phyloP scores from a whole-genome alignment of 257 asterid species.

The Petunia axillaris region DNA sequence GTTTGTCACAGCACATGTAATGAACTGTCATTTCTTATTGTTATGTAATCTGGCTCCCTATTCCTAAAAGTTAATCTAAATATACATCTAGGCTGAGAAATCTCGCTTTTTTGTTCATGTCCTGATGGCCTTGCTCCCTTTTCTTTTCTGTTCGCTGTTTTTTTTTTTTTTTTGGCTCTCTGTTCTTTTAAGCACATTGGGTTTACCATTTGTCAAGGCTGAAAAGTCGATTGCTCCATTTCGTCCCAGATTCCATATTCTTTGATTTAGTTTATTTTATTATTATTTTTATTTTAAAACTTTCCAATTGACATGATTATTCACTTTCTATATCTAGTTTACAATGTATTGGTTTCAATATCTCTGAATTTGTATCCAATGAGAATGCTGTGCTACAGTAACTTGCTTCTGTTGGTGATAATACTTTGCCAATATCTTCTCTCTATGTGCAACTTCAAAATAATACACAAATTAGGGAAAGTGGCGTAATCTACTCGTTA shows the following conservation, averaged over 20 bases:
- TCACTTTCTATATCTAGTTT: not conserved
- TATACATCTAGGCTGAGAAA: not conserved
- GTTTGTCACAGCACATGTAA: not conserved
- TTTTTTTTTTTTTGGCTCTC: too few relatives aligned
- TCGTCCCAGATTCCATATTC: not conserved
- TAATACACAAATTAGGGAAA: not conserved
- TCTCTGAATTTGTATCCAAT: not conserved
- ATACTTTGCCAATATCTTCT: not conserved
- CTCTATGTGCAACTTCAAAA: not conserved
- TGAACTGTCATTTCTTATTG: not conserved
- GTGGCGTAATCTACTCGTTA: too few relatives aligned
- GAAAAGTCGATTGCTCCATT: not conserved
- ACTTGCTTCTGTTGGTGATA: not conserved
- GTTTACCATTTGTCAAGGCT: not conserved
- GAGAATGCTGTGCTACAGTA: not conserved
- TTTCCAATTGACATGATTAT: not conserved
- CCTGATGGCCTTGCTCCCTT: too few relatives aligned
- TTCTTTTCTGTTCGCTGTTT: too few relatives aligned
- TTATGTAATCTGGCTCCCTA: not conserved
- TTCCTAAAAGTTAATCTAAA: not conserved
- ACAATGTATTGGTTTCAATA: conserved; percentile 3
- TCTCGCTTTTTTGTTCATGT: not conserved
- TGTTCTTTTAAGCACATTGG: too few relatives aligned
- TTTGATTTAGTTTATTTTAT: not conserved
- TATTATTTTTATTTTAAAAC: not conserved